A percentile compares a stretch with the other conserved stretches of the same genome.
These are phyloP conservation scores for Hypoxylon lienhwacheense DNA, from an alignment of 495 filamentous ascomycete genomes.

Conservation along the genomic window DNA sequence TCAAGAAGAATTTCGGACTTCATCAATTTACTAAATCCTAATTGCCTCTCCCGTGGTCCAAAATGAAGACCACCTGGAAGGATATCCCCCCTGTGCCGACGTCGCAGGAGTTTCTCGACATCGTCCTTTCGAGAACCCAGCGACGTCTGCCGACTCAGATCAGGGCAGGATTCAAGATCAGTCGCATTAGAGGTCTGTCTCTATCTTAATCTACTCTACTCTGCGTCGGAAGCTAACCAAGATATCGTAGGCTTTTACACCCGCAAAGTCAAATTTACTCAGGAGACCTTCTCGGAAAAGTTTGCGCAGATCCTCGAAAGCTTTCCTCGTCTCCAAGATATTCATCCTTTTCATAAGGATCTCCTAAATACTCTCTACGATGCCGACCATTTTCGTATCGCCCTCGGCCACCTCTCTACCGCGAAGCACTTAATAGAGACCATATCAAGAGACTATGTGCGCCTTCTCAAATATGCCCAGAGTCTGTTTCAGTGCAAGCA, in stretches of 20 bases:
- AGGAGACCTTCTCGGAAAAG: conserved; percentile 95
- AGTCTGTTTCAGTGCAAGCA: conserved; percentile 95
- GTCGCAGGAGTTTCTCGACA: conserved; percentile 93
- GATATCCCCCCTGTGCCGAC: conserved; percentile 89
- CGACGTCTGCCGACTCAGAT: conserved; percentile 94
- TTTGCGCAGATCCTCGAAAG: conserved; percentile 84
- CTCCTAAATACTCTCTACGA: conserved; percentile 75
- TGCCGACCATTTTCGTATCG: conserved; percentile 97
- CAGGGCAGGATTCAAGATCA: conserved; percentile 93
- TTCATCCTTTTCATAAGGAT: conserved; percentile 90
- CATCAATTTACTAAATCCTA: conserved; percentile 7
- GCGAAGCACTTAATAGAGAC: conserved; percentile 96
- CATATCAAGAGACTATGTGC: conserved; percentile 80
- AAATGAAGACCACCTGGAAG: conserved; percentile 59
- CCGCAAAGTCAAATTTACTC: conserved; percentile 98
- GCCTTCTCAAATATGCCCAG: conserved; percentile 74
- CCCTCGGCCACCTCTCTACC: conserved; percentile 91
- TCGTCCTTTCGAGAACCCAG: conserved; percentile 93
- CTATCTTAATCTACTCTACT: background rate
- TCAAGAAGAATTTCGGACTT: no score
- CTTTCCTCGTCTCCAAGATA: conserved; percentile 91
- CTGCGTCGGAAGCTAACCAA: conserved; percentile 11
- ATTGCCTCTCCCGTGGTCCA: conserved; percentile 25
- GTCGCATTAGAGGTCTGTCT: conserved; percentile 68
- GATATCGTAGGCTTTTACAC: conserved; percentile 78